phyloP scores from a whole-genome alignment of 1,284 basidiomycete genomes.

The Meira nashicola region DNA sequence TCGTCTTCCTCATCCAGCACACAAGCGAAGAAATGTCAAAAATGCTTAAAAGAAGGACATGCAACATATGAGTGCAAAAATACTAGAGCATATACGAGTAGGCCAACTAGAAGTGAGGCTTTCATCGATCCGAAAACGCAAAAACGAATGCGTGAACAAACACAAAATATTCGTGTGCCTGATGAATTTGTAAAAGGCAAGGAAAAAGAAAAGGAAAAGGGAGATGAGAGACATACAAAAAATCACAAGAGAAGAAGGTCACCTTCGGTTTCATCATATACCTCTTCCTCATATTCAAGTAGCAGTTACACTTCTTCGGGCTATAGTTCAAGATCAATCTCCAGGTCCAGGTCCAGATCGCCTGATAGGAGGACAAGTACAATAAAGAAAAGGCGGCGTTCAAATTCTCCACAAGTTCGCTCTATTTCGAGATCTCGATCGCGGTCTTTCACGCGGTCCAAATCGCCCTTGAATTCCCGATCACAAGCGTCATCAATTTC shows the following conservation, averaged over 20 bases:
- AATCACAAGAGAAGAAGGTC: conserved; percentile 1
- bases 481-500: no score
- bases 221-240: neutral
- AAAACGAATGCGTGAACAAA: conserved; percentile 9
- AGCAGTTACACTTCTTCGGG: neutral
- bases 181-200: conserved; percentile 3
- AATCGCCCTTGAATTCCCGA: no score
- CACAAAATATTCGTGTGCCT: conserved; percentile 3
- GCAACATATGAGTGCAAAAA: conserved; percentile 17
- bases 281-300: conserved; percentile 4
- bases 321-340: neutral
- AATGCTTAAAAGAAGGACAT: conserved; percentile 15
- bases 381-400: no score
- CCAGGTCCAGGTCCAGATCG: neutral
- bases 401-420: no score
- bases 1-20: neutral
- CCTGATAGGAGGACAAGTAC: no score
- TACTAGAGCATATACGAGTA: conserved; percentile 8
- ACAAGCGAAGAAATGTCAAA: conserved; percentile 6
- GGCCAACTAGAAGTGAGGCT: conserved; percentile 11
- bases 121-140: conserved; percentile 14
- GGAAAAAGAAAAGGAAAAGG: neutral
- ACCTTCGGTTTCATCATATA: neutral
- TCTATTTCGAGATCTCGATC: no score
- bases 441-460: no score